Evolutionary conservation across 306 rosid species (phyloP).

Genomic region (Lathyrus tuberosus): DNA sequence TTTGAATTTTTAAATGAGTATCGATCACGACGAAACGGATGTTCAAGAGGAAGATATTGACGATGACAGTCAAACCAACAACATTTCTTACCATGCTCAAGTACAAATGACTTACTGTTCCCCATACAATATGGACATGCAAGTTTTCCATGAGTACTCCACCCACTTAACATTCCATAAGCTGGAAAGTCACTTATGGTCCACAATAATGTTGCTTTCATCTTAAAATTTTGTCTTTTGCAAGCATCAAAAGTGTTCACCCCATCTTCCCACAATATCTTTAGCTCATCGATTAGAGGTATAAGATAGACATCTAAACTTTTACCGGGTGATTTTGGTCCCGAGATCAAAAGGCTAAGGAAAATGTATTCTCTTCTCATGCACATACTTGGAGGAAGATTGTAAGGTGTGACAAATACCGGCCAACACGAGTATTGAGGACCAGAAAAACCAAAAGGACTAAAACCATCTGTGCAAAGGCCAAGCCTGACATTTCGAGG

Average conservation of each 20-base stretch:
- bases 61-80: conserved; percentile 1
- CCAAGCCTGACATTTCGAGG: background rate
- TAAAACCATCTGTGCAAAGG: conserved; percentile 7
- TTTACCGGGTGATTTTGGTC: background rate
- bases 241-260: background rate
- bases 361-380: conserved; percentile 14
- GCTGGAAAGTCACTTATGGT: conserved; percentile 17
- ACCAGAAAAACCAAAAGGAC: background rate
- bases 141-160: background rate
- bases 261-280: background rate
- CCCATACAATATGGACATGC: conserved; percentile 14
- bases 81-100: conserved; percentile 4
- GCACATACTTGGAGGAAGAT: conserved; percentile 3
- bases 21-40: background rate
- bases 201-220: conserved; percentile 2
- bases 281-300: background rate
- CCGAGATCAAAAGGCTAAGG: background rate
- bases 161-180: conserved; percentile 4
- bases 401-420: background rate
- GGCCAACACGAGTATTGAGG: conserved; percentile 1
- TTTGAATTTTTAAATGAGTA: background rate
- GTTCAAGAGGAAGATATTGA: background rate
- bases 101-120: background rate
- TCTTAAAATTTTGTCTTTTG: background rate
- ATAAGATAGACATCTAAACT: background rate